Percentiles rank a stretch among this genome's conserved stretches.
These are phyloP conservation scores for Skeletonema menzelii DNA, from an alignment of 108 stramenopile species.

Conservation along the genomic window DNA sequence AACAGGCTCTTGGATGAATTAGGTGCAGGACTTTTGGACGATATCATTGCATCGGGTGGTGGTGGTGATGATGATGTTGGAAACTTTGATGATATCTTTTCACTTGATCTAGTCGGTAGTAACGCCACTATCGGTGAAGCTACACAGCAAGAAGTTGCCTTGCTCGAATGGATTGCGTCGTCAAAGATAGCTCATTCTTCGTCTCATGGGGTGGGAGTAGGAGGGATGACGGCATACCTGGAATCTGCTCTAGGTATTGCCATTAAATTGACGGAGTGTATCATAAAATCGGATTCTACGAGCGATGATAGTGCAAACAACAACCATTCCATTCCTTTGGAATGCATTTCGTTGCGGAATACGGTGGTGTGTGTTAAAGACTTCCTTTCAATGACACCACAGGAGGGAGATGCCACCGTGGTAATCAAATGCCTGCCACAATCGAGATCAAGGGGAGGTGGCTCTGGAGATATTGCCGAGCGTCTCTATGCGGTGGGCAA, in stretches of 20 bases:
- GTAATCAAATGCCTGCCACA: not conserved
- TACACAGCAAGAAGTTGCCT: not conserved
- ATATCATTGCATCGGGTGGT: not conserved
- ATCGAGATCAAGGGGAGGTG: not conserved
- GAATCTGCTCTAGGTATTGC: constrained; percentile 18
- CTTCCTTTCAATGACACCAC: not conserved
- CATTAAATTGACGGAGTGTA: constrained; percentile 20
- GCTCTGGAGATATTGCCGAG: not conserved
- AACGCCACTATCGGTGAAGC: not conserved
- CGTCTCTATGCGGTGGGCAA: constrained; percentile 18
- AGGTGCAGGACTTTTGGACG: not conserved
- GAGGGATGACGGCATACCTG: not conserved
- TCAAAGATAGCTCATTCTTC: not conserved
- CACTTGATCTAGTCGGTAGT: not conserved
- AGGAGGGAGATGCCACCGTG: not conserved
- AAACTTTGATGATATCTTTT: not conserved
- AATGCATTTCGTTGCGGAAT: constrained; percentile 10
- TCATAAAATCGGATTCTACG: constrained; percentile 5
- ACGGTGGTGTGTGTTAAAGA: not conserved
- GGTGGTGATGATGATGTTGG: not conserved
- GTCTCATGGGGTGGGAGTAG: not conserved
- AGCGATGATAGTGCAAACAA: not conserved
- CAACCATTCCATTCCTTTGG: constrained; percentile 14
- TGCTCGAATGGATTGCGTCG: constrained; percentile 10
- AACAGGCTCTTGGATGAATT: not conserved